phyloP scores from a whole-genome alignment of 805 yeast genomes.

The Yarrowia sp. region DNA sequence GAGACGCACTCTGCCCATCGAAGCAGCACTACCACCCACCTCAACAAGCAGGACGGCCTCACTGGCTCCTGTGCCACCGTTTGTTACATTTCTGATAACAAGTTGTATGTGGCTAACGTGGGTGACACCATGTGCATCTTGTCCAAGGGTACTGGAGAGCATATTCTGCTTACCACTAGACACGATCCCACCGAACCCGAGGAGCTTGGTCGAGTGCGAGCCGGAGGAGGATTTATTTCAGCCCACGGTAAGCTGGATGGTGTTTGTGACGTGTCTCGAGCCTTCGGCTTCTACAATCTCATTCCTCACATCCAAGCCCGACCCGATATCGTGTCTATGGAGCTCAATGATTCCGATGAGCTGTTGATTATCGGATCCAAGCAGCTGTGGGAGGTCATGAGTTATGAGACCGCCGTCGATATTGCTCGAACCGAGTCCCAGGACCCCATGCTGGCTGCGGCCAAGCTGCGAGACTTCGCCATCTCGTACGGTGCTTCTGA shows the following conservation, averaged over 20 bases:
- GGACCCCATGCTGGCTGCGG: slow-evolving; percentile 89
- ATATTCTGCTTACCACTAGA: slow-evolving; percentile 62
- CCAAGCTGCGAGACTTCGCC: slow-evolving; percentile 88
- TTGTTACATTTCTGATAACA: slow-evolving; percentile 67
- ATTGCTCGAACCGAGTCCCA: slow-evolving; percentile 70
- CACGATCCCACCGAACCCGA: slow-evolving; percentile 79
- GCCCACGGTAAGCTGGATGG: slow-evolving; percentile 85
- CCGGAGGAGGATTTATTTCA: slow-evolving; percentile 86
- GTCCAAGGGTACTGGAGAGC: slow-evolving; percentile 78
- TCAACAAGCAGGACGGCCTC: slow-evolving; percentile 62
- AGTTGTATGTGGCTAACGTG: slow-evolving; percentile 75
- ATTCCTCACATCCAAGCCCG: slow-evolving; percentile 87
- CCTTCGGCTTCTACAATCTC: slow-evolving; percentile 83
- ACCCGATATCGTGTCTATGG: slow-evolving; percentile 67
- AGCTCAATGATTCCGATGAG: slow-evolving; percentile 69
- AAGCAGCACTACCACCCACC: slow-evolving; percentile 50
- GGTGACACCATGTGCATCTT: slow-evolving; percentile 87
- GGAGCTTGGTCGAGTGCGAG: slow-evolving; percentile 71
- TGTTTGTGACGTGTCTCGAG: slow-evolving; percentile 75
- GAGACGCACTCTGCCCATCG: slow-evolving; percentile 42
- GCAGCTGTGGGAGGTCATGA: slow-evolving; percentile 79
- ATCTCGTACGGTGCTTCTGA: slow-evolving; percentile 84
- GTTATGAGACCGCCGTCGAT: slow-evolving; percentile 85
- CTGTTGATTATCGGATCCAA: slow-evolving; percentile 79
- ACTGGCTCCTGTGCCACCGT: slow-evolving; percentile 87